Base-by-base conservation (phyloP, 148 eudicot species). In the Rhododendron molle region DNA sequence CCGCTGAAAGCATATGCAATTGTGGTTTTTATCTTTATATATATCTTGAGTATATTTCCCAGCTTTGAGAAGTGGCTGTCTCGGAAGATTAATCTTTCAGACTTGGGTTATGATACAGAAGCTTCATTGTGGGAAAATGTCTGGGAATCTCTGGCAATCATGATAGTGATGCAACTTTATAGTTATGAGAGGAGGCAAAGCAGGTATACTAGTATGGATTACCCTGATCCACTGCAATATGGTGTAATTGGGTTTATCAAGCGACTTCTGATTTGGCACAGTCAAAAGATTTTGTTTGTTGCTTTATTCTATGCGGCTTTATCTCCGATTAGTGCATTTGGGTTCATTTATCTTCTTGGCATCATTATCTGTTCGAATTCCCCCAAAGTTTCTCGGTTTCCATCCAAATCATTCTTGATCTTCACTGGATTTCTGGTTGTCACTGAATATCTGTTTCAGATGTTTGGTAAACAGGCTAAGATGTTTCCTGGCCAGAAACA, bases 81-180 rank as follows among this genome's bases (percentile, higher is more conserved):
- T 76, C 58, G 49, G 81, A 87, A 91, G 49, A 86, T 97, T 77
- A 94, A 95, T 90, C 95, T 95, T 79, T 88, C 88, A 58, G 88
- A 90, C 86, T 89, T 95, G 80, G 98, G 99, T 60, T 97, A 92
- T 87, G 90, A 91, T 49, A 87, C 93, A 69, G 90, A 94, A 85
- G 91, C 95, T 88, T 93, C 94, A 50, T 88, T 95, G 82, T 85
- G 95, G 87, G 79, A 95, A 84, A 97, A 97, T 93, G 90, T 92
- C 23, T 95, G 93, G 94, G 96, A 97, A 86, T 94, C 99, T 67
- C 88, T 97, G 62, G 99, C 99, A 85, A 89, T 95, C 81, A 86
- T 95, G 91, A 91, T 95, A 87, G 99, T 95, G 80, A 97, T 97
- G 99, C 99, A 97, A 90, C 98, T 97, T 83, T 97, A 95, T 88